Conservation (phyloP, 2,329 filamentous ascomycete genomes). For the Arthroderma sp. region DNA sequence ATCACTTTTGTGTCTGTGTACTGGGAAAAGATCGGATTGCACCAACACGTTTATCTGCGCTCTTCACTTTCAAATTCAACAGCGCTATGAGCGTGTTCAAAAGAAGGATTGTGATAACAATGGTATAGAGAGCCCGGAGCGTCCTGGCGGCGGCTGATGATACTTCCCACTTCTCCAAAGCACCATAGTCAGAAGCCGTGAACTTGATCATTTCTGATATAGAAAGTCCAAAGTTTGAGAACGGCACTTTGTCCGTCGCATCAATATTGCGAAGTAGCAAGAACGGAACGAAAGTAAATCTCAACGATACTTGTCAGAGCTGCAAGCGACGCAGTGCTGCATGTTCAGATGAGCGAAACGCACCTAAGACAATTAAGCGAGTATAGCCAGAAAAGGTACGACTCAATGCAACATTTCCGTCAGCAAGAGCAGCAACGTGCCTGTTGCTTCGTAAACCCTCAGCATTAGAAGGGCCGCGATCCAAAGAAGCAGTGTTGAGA, state of each 20-base stretch:
- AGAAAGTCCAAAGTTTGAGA: neutral
- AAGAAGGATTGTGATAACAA: neutral
- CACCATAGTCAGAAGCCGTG: neutral
- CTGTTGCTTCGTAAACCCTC: constrained; percentile 3
- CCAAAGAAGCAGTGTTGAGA: neutral
- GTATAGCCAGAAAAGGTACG: neutral
- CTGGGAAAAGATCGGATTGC: no score
- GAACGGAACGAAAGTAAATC: neutral
- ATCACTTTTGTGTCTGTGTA: neutral
- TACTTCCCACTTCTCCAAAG: neutral
- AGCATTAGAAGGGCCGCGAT: neutral
- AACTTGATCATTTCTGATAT: neutral
- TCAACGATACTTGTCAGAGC: no score
- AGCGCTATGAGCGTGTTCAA: constrained; percentile 2
- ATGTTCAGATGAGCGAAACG: no score
- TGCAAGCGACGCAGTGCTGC: no score
- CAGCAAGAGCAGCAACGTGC: neutral
- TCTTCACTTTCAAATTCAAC: constrained; percentile 2
- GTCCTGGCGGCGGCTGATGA: constrained; percentile 1
- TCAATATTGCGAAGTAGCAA: neutral
- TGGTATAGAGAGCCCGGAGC: neutral
- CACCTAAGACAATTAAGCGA: neutral
- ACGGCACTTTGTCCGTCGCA: neutral
- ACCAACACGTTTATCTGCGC: neutral
- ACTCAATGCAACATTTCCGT: neutral